Percentiles rank a stretch among this genome's conserved stretches.
Conservation (phyloP, 768 basidiomycete genomes). For the Suillus discolor region DNA sequence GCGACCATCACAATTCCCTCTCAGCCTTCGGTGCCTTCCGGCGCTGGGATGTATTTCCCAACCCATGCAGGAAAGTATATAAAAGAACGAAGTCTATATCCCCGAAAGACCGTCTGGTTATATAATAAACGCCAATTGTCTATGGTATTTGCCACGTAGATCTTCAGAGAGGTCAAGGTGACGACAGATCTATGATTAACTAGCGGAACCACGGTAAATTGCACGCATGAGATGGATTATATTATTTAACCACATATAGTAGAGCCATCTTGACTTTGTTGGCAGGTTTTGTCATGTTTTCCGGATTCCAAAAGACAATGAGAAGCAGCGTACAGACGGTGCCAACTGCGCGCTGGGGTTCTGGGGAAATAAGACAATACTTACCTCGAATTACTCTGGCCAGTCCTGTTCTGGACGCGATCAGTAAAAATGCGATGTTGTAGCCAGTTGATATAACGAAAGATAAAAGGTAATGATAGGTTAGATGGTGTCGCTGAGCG, state of each 20-base stretch:
- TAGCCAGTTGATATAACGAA: slow-evolving; percentile 74
- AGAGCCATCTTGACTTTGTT: slow-evolving; percentile 58
- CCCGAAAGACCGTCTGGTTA: slow-evolving; percentile 31
- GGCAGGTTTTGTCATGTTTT: slow-evolving; percentile 71
- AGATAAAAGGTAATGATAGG: slow-evolving; percentile 30
- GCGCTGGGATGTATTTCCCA: too few relatives aligned
- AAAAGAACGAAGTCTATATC: slow-evolving; percentile 28
- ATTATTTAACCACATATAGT: too few relatives aligned
- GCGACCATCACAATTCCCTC: not conserved
- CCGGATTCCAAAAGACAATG: slow-evolving; percentile 68
- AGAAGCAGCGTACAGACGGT: slow-evolving; percentile 77
- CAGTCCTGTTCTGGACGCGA: slow-evolving; percentile 57
- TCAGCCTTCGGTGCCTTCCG: not conserved
- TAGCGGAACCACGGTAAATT: slow-evolving; percentile 27
- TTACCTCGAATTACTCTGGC: slow-evolving; percentile 61
- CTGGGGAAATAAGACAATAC: slow-evolving; percentile 12
- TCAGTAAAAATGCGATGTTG: slow-evolving; percentile 75
- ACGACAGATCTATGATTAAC: slow-evolving; percentile 73
- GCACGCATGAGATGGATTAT: slow-evolving; percentile 26
- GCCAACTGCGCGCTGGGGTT: slow-evolving; percentile 43
- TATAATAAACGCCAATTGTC: slow-evolving; percentile 36
- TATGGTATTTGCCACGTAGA: slow-evolving; percentile 63
- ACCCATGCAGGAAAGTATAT: slow-evolving; percentile 23
- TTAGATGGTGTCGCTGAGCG: not conserved
- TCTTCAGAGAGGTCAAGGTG: slow-evolving; percentile 69